Conservation (phyloP, 208 protist species). For the Phytomonas francai region DNA sequence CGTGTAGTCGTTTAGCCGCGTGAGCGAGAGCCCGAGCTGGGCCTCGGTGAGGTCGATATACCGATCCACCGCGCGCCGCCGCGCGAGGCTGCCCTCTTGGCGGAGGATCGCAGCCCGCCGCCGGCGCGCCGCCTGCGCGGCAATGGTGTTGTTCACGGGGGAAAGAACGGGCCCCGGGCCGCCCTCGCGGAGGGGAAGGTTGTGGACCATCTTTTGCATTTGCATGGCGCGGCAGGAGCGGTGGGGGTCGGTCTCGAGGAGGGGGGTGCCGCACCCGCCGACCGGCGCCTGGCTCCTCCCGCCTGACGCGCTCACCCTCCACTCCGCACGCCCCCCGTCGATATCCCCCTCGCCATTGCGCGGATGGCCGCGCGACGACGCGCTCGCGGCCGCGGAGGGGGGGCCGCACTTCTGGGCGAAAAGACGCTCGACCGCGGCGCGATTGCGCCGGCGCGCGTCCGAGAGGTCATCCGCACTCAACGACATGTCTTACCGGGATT, state of each 20-base stretch:
- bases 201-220: slow-evolving; percentile 29
- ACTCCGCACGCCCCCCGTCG: no score
- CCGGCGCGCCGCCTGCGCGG: slow-evolving; percentile 20
- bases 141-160: slow-evolving; percentile 9
- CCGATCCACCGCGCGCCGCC: slow-evolving; percentile 42
- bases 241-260: slow-evolving; percentile 14
- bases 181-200: slow-evolving; percentile 7
- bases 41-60: slow-evolving; percentile 49
- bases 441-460: slow-evolving; percentile 31
- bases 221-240: slow-evolving; percentile 40
- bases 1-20: slow-evolving; percentile 40
- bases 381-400: neutral
- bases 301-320: slow-evolving; percentile 11
- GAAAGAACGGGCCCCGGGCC: slow-evolving; percentile 10
- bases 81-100: slow-evolving; percentile 60
- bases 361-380: neutral
- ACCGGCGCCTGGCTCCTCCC: slow-evolving; percentile 16
- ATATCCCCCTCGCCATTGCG: no score
- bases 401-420: slow-evolving; percentile 14
- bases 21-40: slow-evolving; percentile 21
- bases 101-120: slow-evolving; percentile 48
- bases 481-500: neutral
- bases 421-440: slow-evolving; percentile 32
- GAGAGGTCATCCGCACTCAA: neutral
- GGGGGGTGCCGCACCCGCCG: slow-evolving; percentile 15